A percentile compares a stretch with the other conserved stretches of the same genome.
phyloP scores from a whole-genome alignment of 768 basidiomycete genomes.

The Xerocomellus amylosporus region DNA sequence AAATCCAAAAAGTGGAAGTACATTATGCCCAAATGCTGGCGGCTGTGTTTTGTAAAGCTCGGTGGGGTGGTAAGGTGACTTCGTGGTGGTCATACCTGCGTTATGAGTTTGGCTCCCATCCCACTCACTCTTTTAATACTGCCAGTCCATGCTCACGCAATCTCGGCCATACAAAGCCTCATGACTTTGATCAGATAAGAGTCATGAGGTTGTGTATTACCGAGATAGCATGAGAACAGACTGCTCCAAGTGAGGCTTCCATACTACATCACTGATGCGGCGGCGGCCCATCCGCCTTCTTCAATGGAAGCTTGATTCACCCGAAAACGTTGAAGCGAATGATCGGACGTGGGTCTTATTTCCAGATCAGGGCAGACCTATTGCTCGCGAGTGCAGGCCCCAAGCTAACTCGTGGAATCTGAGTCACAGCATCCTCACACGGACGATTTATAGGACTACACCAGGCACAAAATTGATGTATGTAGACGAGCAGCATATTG shows the following conservation, averaged over 20 bases:
- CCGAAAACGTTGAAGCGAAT: slow-evolving; percentile 78
- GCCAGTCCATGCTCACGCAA: no score
- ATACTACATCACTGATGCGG: no score
- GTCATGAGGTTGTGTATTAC: no score
- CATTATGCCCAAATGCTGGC: slow-evolving; percentile 54
- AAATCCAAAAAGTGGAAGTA: slow-evolving; percentile 54
- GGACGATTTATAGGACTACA: slow-evolving; percentile 54
- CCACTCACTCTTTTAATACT: no score
- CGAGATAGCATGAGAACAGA: no score
- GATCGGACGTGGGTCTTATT: slow-evolving; percentile 61
- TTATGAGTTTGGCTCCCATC: no score
- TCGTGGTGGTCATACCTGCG: slow-evolving; percentile 4
- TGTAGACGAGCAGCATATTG: slow-evolving; percentile 32
- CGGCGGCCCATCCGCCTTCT: slow-evolving; percentile 72
- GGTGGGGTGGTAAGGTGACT: neutral
- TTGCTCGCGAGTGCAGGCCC: slow-evolving; percentile 51
- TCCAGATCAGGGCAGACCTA: slow-evolving; percentile 71
- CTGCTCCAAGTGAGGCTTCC: no score
- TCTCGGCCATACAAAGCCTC: no score
- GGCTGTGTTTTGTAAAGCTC: slow-evolving; percentile 28
- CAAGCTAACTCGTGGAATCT: neutral
- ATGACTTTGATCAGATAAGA: no score
- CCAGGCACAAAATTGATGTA: slow-evolving; percentile 79
- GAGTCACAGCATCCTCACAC: neutral
- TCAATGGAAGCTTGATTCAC: slow-evolving; percentile 91